Base-by-base conservation (phyloP, 306 rosid species). In the Lupinus albus region DNA sequence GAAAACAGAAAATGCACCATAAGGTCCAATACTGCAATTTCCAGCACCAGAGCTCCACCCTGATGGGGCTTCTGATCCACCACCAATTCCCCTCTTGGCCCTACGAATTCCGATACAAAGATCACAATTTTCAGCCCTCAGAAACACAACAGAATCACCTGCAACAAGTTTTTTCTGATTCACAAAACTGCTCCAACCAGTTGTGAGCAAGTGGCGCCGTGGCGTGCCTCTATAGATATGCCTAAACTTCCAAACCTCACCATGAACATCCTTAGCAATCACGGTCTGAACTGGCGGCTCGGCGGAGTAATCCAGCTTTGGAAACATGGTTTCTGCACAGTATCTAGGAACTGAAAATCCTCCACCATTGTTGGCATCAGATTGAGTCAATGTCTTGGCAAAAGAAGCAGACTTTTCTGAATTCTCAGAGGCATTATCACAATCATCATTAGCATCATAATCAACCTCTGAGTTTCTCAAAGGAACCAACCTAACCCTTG, bases 261-360 rank as follows among this genome's bases (percentile, higher is more conserved):
- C 96, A 15, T 93, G 99, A 67, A 93, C 94, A 17, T 93, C 99
- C 76, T 78, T 88, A 0, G 99, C 99, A 0, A 84, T 67, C 52
- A 93, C 96, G 1, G 95, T 90, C 74, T 93, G 99, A 48, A 93
- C 99, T 8, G 99, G 99, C 1, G 99, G 99, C 62, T 90, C 96
- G 0, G 99, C 94, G 12, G 96, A 68, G 85, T 90, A 90, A 80
- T 93, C 97, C 45, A 93, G 69, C 63, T 87, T 79, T 0, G 99
- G 99, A 16, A 93, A 93, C 47, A 93, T 88, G 0, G 99, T 93
- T 67, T 93, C 99, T 0, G 99, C 99, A 18, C 99, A 93, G 80
- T 93, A 93, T 58, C 99, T 76, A 0, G 99, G 99, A 50, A 93
- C 99, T 0, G 99, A 93, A 68, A 93, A 93, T 0, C 99, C 99